phyloP scores from a whole-genome alignment of 2,329 filamentous ascomycete genomes.

The Samsoniella hepiali region DNA sequence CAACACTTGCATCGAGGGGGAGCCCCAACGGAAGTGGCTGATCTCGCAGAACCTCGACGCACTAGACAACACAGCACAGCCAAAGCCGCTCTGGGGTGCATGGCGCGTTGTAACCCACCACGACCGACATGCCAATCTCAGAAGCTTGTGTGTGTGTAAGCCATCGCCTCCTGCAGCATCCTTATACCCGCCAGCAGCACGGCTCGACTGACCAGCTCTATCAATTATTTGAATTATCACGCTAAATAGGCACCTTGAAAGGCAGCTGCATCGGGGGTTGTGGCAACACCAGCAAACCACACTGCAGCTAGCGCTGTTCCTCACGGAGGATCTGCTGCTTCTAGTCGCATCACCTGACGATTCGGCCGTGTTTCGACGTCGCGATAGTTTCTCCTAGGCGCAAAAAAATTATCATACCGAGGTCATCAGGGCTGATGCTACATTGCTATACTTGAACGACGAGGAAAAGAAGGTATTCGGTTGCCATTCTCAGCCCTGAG shows the following conservation, averaged over 20 bases:
- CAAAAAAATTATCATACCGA: background rate
- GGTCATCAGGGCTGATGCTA: background rate
- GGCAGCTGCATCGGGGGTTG: background rate
- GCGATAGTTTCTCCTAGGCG: background rate
- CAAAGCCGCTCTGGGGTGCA: background rate
- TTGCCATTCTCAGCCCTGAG: background rate
- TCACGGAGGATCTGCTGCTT: background rate
- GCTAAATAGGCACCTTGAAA: background rate
- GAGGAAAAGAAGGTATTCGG: background rate
- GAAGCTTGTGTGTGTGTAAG: background rate
- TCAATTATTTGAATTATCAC: background rate
- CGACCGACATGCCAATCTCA: background rate
- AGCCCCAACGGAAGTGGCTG: background rate
- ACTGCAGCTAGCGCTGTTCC: background rate
- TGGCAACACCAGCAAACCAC: background rate
- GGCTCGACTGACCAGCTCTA: no score
- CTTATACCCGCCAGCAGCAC: background rate
- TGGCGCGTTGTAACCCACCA: conserved; percentile 1
- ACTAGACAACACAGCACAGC: background rate
- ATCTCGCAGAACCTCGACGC: background rate
- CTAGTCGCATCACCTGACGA: background rate
- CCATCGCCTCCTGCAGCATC: background rate
- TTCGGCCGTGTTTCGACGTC: background rate
- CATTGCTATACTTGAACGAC: background rate
- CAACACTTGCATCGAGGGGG: background rate